Percentiles rank a stretch among this genome's conserved stretches.
phyloP scores from a whole-genome alignment of 768 basidiomycete genomes.

The Lactarius pseudohatsudake region DNA sequence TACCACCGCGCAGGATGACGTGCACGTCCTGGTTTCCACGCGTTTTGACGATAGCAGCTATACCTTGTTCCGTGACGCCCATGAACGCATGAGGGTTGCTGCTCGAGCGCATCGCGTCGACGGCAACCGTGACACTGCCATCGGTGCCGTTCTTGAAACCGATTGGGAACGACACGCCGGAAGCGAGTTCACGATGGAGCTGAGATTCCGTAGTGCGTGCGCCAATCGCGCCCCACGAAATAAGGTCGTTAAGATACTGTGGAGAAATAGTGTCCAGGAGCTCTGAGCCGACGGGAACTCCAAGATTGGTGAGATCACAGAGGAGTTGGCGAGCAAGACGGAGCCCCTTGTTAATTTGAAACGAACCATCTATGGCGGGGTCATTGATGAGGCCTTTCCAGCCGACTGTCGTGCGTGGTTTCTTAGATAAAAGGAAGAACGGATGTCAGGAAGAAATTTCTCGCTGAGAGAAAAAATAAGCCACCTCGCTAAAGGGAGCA shows the following conservation, averaged over 20 bases:
- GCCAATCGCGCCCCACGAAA: slow-evolving; percentile 95
- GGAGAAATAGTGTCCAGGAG: slow-evolving; percentile 85
- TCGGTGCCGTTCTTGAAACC: slow-evolving; percentile 99
- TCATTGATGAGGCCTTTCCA: slow-evolving; percentile 97
- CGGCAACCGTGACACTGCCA: slow-evolving; percentile 83
- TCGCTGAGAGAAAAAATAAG: slow-evolving; percentile 7
- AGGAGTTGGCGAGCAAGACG: slow-evolving; percentile 85
- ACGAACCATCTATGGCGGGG: slow-evolving; percentile 92
- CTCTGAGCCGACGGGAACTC: slow-evolving; percentile 93
- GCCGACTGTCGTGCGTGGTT: slow-evolving; percentile 96
- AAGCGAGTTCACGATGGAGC: slow-evolving; percentile 94
- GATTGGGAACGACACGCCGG: slow-evolving; percentile 95
- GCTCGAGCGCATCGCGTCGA: slow-evolving; percentile 94
- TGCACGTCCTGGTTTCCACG: slow-evolving; percentile 69
- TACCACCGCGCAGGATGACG: slow-evolving; percentile 93
- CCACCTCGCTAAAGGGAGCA: slow-evolving; percentile 43
- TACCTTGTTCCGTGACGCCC: slow-evolving; percentile 83
- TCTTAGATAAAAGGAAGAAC: slow-evolving; percentile 43
- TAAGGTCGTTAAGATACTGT: slow-evolving; percentile 80
- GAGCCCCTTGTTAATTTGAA: slow-evolving; percentile 96
- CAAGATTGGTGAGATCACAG: slow-evolving; percentile 84
- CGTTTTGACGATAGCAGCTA: slow-evolving; percentile 95
- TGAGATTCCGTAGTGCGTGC: slow-evolving; percentile 97
- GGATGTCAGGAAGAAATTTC: neutral
- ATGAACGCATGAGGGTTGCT: slow-evolving; percentile 96